Percentiles rank a stretch among this genome's conserved stretches.
Evolutionary conservation across 805 yeast genomes (phyloP).

Genomic region (Wickerhamomyces queroliae): DNA sequence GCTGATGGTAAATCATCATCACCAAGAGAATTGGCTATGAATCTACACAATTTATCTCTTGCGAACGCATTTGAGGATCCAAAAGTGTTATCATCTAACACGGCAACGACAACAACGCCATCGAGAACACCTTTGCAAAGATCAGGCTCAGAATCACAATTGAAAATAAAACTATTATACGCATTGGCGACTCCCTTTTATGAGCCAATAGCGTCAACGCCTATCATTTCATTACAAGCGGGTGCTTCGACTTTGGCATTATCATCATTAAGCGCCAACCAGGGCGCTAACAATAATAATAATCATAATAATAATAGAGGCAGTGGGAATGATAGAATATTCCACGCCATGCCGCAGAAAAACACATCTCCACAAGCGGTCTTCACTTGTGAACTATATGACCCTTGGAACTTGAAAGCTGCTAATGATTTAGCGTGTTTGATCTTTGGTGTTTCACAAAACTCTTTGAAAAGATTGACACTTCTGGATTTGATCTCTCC

Average conservation of each 20-base stretch:
- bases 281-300: conserved; percentile 7
- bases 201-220: conserved; percentile 21
- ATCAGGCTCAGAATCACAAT: conserved; percentile 13
- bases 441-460: conserved; percentile 74
- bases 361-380: conserved; percentile 77
- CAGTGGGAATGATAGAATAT: conserved; percentile 35
- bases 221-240: conserved; percentile 18
- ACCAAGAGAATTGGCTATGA: conserved; percentile 37
- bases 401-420: conserved; percentile 78
- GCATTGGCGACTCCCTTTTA: conserved; percentile 65
- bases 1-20: conserved; percentile 23
- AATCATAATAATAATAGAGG: conserved; percentile 4
- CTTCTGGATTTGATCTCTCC: conserved; percentile 75
- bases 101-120: background rate
- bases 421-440: conserved; percentile 88
- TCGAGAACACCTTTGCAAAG: background rate
- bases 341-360: conserved; percentile 66
- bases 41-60: conserved; percentile 53
- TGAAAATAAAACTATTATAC: conserved; percentile 41
- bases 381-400: conserved; percentile 65
- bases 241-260: conserved; percentile 27
- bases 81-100: background rate
- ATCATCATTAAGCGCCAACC: conserved; percentile 16
- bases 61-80: conserved; percentile 24
- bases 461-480: conserved; percentile 53